Base-by-base conservation (phyloP, 108 stramenopile genomes). In the Cyclotella baltica region DNA sequence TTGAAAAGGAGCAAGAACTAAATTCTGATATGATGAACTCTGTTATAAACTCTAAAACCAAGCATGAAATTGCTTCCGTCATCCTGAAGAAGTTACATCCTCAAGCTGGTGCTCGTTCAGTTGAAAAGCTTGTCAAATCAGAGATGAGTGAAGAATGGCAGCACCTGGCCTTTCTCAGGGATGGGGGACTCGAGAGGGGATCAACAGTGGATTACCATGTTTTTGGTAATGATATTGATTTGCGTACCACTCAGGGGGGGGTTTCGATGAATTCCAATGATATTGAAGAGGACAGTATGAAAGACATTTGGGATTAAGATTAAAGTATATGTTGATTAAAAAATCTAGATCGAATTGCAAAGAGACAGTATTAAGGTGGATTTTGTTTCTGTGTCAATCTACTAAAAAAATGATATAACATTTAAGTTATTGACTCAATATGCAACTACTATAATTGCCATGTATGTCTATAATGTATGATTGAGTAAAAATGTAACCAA, bases 71-170 rank as follows among this genome's bases (percentile, higher is more conserved):
- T 16, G 47, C 47, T 2, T 16, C 6, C n/a, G 47, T n/a, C 19
- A 48, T 48, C n/a, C 47, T 4, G n/a, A 16, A 6, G n/a, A 48
- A 48, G 47, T 48, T 48, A n/a, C 47, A 48, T 48, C 47, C 47
- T 48, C 47, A 48, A 48, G 47, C 47, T 48, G 47, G 47, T n/a
- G 47, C n/a, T 48, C 47, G 47, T 48, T 48, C 47, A n/a, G 47
- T 48, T n/a, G 47, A 48, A n/a, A 48, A 48, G 6, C 47, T 48
- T 48, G 47, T 48, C 6, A 48, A 48, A n/a, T 48, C 47, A 48
- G 47, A n/a, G n/a, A 48, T 48, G 47, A 48, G 47, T 6, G 47
- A 48, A 6, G 47, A 48, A 6, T 48, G 18, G 47, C 19, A 48
- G 6, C 47, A 48, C n/a, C 47, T 48, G 18, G n/a, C 47, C 2